phyloP scores from a whole-genome alignment of 2,329 filamentous ascomycete genomes.

The Aureobasidium uvarum region DNA sequence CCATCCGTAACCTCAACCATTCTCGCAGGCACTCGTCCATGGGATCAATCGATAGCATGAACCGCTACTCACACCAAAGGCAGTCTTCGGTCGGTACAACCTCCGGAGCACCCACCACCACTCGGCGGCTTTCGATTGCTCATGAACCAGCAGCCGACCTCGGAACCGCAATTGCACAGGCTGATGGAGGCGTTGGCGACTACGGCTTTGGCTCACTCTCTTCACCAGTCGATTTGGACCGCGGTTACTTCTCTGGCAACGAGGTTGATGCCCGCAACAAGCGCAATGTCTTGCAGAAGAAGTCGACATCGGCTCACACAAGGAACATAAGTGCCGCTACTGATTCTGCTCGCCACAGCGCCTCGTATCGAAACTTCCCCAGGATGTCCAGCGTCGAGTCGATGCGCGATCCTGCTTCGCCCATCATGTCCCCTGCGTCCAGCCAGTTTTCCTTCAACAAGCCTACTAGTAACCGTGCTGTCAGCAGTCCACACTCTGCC shows the following conservation, averaged over 20 bases:
- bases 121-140: constrained; percentile 19
- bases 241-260: constrained; percentile 90
- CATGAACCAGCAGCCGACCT: constrained; percentile 3
- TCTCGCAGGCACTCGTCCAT: constrained; percentile 85
- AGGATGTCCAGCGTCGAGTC: constrained; percentile 78
- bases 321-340: constrained; percentile 71
- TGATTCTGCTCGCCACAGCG: constrained; percentile 49
- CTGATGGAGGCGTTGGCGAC: constrained; percentile 28
- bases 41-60: constrained; percentile 57
- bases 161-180: neutral
- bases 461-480: constrained; percentile 45
- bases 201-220: constrained; percentile 36
- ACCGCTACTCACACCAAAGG: constrained; percentile 50
- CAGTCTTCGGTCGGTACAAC: constrained; percentile 48
- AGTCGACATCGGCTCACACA: constrained; percentile 56
- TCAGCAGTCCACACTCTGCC: constrained; percentile 52
- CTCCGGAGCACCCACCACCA: neutral
- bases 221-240: constrained; percentile 63
- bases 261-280: constrained; percentile 73
- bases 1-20: constrained; percentile 61
- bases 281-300: constrained; percentile 69
- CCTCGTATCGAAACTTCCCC: constrained; percentile 66
- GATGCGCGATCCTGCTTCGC: constrained; percentile 54
- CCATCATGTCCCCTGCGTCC: constrained; percentile 53
- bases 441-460: constrained; percentile 63